Conservation (phyloP, 306 rosid genomes). For the Medicago arabica region DNA sequence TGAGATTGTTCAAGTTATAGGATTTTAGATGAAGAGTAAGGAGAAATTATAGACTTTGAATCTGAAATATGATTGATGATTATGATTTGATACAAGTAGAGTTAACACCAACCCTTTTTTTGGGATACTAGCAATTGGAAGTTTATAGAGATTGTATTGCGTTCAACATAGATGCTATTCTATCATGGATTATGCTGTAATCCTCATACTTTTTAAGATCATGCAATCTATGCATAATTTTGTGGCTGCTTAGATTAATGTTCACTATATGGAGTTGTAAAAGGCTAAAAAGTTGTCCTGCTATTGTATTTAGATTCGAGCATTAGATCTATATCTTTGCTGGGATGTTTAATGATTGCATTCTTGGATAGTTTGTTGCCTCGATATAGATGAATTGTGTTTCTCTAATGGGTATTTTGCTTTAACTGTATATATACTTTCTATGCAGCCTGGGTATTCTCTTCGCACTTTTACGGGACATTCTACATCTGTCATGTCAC, state of each 20-base stretch:
- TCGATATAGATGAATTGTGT: conserved; percentile 8
- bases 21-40: neutral
- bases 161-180: neutral
- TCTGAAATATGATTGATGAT: neutral
- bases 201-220: neutral
- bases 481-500: conserved; percentile 76
- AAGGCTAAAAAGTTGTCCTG: neutral
- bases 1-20: neutral
- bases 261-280: neutral
- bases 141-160: neutral
- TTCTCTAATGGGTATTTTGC: conserved; percentile 25
- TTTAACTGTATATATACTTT: conserved; percentile 33
- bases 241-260: neutral
- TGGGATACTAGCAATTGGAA: neutral
- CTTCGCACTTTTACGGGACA: conserved; percentile 92
- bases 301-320: neutral
- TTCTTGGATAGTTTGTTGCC: conserved; percentile 27
- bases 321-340: neutral
- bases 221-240: neutral
- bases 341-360: conserved; percentile 21
- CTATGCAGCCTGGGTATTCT: conserved; percentile 84
- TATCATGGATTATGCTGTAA: neutral
- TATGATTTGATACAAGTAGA: neutral
- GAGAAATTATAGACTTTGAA: neutral
- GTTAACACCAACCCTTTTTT: neutral